Conservation (phyloP, 352 stramenopile species). For the Phytophthora ramorum region DNA sequence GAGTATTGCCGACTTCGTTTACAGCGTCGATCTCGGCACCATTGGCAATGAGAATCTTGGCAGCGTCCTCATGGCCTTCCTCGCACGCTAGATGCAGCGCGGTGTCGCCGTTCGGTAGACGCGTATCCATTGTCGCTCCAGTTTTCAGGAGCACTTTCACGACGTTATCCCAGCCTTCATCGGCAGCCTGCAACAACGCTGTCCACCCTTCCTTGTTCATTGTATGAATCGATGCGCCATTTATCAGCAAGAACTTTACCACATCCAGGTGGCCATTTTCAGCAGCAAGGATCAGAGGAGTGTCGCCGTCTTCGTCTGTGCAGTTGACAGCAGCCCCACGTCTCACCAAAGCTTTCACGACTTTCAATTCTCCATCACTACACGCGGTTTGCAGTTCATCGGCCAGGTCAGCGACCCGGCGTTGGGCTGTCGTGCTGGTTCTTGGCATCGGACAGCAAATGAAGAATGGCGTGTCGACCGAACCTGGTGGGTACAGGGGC, state of each 20-base stretch:
- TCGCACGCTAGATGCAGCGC: slow-evolving; percentile 2
- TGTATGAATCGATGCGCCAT: background rate
- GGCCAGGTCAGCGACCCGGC: background rate
- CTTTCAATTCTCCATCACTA: background rate
- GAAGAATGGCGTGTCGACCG: background rate
- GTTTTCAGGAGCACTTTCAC: background rate
- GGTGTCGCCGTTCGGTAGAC: background rate
- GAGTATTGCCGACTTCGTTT: background rate
- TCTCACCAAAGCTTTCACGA: background rate
- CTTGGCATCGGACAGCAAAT: background rate
- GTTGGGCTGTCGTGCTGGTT: background rate
- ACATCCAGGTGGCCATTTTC: background rate
- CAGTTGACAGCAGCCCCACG: background rate
- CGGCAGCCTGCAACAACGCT: slow-evolving; percentile 1
- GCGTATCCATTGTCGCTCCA: background rate
- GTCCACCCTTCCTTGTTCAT: slow-evolving; percentile 10
- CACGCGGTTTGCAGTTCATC: background rate
- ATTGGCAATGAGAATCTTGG: slow-evolving; percentile 1
- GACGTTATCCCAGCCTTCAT: background rate
- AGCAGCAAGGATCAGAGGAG: slow-evolving; percentile 1
- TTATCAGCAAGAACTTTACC: background rate
- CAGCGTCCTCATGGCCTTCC: background rate
- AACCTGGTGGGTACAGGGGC: too few relatives aligned
- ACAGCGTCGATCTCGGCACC: background rate
- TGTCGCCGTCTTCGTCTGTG: background rate